Conservation (phyloP, 202 grass and related monocot genomes). For the Eragrostis tef region DNA sequence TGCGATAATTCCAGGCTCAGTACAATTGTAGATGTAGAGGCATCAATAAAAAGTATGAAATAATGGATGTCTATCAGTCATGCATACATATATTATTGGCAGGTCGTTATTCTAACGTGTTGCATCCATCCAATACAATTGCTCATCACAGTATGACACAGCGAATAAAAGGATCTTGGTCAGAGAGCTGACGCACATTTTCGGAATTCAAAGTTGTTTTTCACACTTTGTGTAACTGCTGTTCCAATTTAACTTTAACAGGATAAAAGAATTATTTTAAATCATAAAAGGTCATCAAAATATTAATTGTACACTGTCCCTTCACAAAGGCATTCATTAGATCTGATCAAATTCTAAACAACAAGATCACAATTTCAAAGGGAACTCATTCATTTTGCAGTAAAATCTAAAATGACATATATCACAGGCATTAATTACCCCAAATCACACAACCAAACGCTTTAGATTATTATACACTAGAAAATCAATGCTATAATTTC, state of each 20-base stretch:
- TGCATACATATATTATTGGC: background rate
- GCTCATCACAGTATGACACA: background rate
- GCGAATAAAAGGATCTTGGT: background rate
- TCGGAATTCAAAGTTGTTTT: conserved; percentile 20
- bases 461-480: background rate
- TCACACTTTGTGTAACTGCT: background rate
- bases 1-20: conserved; percentile 46
- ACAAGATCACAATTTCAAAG: background rate
- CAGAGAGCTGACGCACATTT: background rate
- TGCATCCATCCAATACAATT: conserved; percentile 2
- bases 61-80: conserved; percentile 13
- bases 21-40: conserved; percentile 41
- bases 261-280: too few relatives aligned
- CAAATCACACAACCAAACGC: background rate
- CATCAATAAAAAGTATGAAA: conserved; percentile 20
- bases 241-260: background rate
- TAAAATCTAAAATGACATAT: conserved; percentile 27
- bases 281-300: background rate
- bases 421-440: conserved; percentile 2
- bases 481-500: background rate
- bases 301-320: background rate
- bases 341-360: conserved; percentile 11
- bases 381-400: background rate
- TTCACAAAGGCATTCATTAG: conserved; percentile 9
- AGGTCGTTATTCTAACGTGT: background rate